Percentiles rank a stretch among this genome's conserved stretches.
phyloP scores from a whole-genome alignment of 2,329 filamentous ascomycete species.

The Sporothrix inflata region DNA sequence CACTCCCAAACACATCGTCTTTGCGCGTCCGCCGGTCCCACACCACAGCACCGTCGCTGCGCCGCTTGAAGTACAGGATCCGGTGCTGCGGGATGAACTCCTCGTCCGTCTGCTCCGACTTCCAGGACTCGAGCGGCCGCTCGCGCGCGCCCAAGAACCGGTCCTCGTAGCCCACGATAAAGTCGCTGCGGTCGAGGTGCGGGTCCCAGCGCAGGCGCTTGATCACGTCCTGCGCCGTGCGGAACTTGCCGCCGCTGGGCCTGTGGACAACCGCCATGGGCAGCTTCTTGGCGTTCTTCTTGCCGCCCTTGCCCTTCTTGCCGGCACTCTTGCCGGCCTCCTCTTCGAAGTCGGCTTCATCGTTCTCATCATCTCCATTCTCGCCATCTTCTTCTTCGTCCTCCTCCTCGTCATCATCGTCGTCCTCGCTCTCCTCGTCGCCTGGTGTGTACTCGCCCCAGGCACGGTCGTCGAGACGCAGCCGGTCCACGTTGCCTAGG shows the following conservation, averaged over 20 bases:
- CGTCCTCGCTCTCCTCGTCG: slow-evolving; percentile 50
- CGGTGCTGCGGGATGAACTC: slow-evolving; percentile 69
- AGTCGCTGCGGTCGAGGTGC: slow-evolving; percentile 54
- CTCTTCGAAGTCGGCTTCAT: slow-evolving; percentile 32
- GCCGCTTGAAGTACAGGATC: slow-evolving; percentile 63
- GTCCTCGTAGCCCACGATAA: slow-evolving; percentile 64
- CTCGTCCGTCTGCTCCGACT: slow-evolving; percentile 64
- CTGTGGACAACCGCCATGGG: slow-evolving; percentile 29
- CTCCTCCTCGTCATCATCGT: slow-evolving; percentile 44
- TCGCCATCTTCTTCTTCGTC: slow-evolving; percentile 42
- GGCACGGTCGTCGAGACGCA: slow-evolving; percentile 52
- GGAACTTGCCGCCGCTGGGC: slow-evolving; percentile 49
- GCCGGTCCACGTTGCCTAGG: slow-evolving; percentile 39
- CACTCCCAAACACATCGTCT: slow-evolving; percentile 61
- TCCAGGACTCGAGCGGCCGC: slow-evolving; percentile 59
- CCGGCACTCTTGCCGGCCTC: slow-evolving; percentile 31
- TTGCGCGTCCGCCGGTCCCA: slow-evolving; percentile 60
- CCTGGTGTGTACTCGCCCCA: slow-evolving; percentile 53
- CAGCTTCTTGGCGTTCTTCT: slow-evolving; percentile 28
- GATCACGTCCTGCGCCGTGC: slow-evolving; percentile 61
- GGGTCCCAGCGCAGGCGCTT: slow-evolving; percentile 64
- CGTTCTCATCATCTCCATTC: slow-evolving; percentile 38
- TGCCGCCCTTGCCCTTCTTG: slow-evolving; percentile 33
- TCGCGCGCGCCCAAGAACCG: slow-evolving; percentile 60
- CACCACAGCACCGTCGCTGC: slow-evolving; percentile 53